A percentile compares a stretch with the other conserved stretches of the same genome.
These are phyloP conservation scores for Jatropha podagrica DNA, from an alignment of 441 rosid species.

Conservation along the genomic window DNA sequence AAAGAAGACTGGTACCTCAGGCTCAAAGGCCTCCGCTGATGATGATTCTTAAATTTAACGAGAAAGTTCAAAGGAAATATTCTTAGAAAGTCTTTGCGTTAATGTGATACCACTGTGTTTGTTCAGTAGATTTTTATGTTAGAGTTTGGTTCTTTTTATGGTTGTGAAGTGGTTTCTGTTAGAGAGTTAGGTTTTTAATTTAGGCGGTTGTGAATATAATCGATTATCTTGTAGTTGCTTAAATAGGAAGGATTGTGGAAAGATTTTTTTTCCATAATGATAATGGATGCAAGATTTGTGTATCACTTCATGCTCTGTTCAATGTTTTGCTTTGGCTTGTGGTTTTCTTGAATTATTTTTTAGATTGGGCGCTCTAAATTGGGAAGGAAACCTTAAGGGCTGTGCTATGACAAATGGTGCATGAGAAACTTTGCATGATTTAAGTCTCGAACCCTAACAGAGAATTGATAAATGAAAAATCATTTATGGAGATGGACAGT, in stretches of 20 bases:
- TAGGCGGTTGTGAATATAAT: conserved; percentile 20
- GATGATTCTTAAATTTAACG: conserved; percentile 24
- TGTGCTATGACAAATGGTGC: too few species aligned
- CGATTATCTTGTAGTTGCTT: conserved; percentile 8
- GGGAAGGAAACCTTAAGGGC: too few species aligned
- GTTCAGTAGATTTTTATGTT: not conserved
- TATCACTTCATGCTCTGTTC: not conserved
- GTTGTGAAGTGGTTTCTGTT: not conserved
- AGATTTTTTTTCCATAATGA: not conserved
- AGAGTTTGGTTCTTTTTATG: not conserved
- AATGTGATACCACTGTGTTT: conserved; percentile 1
- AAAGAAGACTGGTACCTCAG: conserved; percentile 70
- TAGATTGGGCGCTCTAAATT: not conserved
- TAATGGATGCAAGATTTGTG: conserved; percentile 16
- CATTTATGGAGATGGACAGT: too few species aligned
- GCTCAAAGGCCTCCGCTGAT: conserved; percentile 57
- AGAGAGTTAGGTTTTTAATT: not conserved
- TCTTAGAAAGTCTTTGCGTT: not conserved
- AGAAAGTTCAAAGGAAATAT: not conserved
- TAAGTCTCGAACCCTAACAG: too few species aligned
- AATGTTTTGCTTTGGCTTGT: not conserved
- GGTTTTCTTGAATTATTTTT: not conserved
- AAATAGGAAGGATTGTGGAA: not conserved
- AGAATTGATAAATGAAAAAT: too few species aligned
- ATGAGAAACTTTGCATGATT: too few species aligned